Percentiles rank a stretch among this genome's conserved stretches.
These are phyloP conservation scores for Pulveroboletus sp. DNA, from an alignment of 768 basidiomycete species.

Conservation along the genomic window DNA sequence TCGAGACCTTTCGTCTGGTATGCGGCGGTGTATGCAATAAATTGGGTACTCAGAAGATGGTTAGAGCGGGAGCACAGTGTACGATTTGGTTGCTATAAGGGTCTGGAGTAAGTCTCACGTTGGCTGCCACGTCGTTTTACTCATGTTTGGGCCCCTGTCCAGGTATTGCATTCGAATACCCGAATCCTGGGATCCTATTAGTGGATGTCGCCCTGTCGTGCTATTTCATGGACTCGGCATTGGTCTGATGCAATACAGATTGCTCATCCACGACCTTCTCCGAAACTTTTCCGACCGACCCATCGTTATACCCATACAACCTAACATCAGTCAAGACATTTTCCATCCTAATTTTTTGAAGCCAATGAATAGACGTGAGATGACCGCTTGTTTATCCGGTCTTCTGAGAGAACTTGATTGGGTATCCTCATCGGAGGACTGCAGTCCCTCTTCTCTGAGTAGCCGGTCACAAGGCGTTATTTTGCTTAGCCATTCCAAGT, in stretches of 20 bases:
- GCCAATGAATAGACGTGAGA: slow-evolving; percentile 63
- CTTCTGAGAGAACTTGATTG: slow-evolving; percentile 64
- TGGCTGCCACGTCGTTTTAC: background rate
- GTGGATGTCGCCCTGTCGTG: slow-evolving; percentile 64
- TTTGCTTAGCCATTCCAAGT: slow-evolving; percentile 88
- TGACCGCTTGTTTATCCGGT: slow-evolving; percentile 49
- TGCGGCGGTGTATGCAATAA: slow-evolving; percentile 43
- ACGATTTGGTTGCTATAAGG: slow-evolving; percentile 47
- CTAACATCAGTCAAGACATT: slow-evolving; percentile 81
- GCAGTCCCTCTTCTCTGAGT: slow-evolving; percentile 4
- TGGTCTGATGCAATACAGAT: slow-evolving; percentile 67
- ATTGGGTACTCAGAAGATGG: slow-evolving; percentile 43
- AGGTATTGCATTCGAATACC: slow-evolving; percentile 79
- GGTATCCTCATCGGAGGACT: slow-evolving; percentile 35
- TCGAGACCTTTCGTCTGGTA: slow-evolving; percentile 71
- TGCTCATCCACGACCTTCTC: slow-evolving; percentile 57
- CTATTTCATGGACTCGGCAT: slow-evolving; percentile 89
- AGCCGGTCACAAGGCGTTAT: slow-evolving; percentile 51
- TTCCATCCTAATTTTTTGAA: slow-evolving; percentile 70
- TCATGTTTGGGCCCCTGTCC: background rate
- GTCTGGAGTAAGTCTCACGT: slow-evolving; percentile 55
- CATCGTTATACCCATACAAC: slow-evolving; percentile 72
- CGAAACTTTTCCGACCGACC: slow-evolving; percentile 59
- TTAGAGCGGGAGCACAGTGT: slow-evolving; percentile 41
- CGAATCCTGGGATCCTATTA: slow-evolving; percentile 52